Evolutionary conservation across 192 early-diverging fungal species (phyloP), one percentile per base, ranked within the genome.

Genomic region (Backusella circina): DNA sequence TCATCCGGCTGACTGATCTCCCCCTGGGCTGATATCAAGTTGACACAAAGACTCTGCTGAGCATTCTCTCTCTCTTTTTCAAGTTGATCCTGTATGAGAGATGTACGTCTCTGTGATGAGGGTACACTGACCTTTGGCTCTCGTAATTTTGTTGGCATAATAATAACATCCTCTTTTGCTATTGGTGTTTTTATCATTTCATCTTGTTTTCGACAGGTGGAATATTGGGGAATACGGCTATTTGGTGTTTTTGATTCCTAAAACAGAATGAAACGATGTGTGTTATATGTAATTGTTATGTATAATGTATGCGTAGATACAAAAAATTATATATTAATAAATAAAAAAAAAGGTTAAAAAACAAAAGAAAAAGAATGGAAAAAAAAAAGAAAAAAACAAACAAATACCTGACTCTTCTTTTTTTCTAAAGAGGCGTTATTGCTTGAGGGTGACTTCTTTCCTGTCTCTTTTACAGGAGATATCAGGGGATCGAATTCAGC

Each of bases 401-500:
- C 16, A 35, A 36, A 35, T 70, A 70, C 68, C 68, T 70, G 68
- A 44, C 5, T 57, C 39, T 39, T 39, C 28, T 31, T 70, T 70
- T 70, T 70, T 70, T 21, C 21, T 67, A 35, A 5, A 33, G 32
- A 67, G 33, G n/a, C 16, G 6, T 35, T 70, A 28, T 30, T 70
- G 23, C 7, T 70, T 70, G 32, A 39, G 32, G 35, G 67, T 35
- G 21, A 23, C 36, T 70, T 44, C 21, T 67, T 67, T 35, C 15
- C 18, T n/a, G 28, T 32, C 13, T 70, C 69, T 70, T 41, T 70
- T 26, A 70, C 41, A 47, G 69, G 41, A 23, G 69, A 70, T 41
- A 70, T 70, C 26, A 70, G 37, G 21, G 57, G 61, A 74, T 66
- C 73, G 50, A 74, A 65, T 44, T 74, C 73, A 21, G 61, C 73